phyloP scores from a whole-genome alignment of 2,329 filamentous ascomycete genomes.

The Ophiocordyceps robertsii region DNA sequence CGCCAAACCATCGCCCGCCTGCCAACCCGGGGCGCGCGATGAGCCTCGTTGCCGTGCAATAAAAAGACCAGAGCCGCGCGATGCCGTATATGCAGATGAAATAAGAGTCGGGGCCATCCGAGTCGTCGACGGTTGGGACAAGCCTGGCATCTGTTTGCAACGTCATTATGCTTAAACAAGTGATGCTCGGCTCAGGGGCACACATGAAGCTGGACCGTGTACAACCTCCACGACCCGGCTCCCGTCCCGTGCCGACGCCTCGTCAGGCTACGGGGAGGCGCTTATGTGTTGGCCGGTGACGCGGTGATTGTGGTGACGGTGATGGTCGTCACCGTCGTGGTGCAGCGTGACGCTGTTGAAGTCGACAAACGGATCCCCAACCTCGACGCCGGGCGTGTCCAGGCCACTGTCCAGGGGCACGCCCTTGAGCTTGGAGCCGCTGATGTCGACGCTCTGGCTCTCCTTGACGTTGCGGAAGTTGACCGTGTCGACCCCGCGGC shows the following conservation, averaged over 20 bases:
- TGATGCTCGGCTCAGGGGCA: neutral
- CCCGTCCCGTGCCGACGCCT: neutral
- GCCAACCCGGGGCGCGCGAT: neutral
- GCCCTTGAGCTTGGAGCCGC: conserved; percentile 53
- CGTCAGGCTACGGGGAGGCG: conserved; percentile 5
- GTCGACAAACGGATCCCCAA: conserved; percentile 87
- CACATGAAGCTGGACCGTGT: neutral
- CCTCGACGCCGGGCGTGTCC: conserved; percentile 70
- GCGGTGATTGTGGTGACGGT: conserved; percentile 13
- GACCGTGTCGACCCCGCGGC: conserved; percentile 79
- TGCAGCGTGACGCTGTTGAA: conserved; percentile 98
- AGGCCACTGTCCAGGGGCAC: conserved; percentile 79
- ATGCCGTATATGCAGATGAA: conserved; percentile 1
- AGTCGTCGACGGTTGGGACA: neutral
- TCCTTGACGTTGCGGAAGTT: conserved; percentile 99
- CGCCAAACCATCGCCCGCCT: neutral
- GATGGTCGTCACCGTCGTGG: conserved; percentile 76
- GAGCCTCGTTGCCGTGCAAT: neutral
- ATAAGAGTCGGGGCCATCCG: neutral
- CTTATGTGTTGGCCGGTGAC: conserved; percentile 11
- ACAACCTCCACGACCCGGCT: neutral
- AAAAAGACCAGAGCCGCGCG: neutral
- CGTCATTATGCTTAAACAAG: neutral
- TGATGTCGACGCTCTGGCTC: conserved; percentile 84
- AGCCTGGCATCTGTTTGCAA: neutral